Evolutionary conservation across 2,329 filamentous ascomycete genomes (phyloP), one percentile per base, ranked within the genome.

Genomic region (Neofusicoccum ribis): DNA sequence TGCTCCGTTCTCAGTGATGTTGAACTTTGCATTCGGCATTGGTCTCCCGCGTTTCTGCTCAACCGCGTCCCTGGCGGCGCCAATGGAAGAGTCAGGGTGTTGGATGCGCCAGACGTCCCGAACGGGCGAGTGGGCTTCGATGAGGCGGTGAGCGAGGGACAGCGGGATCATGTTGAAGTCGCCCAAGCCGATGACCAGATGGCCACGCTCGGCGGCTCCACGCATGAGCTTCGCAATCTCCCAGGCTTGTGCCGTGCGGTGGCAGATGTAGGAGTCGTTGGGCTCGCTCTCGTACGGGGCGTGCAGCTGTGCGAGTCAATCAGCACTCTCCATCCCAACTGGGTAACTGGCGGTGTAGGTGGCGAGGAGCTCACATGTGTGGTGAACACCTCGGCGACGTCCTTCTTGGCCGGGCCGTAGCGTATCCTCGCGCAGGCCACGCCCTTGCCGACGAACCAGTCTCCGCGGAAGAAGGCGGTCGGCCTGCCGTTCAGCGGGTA

Each of bases 111-210:
- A 99, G 23, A 88, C 88, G 75, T 99, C 95, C 50, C 85, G 85
- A 34, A 96, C 89, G 14, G 89, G 89, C 9, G 89, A 88, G 73
- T 93, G 89, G 3, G 88, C 87, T 65, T 90, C 91, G 70, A 99
- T 89, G 69, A 98, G 84, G 63, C 88, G 86, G 79, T 98, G 92
- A 37, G 91, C 89, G 67, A 97, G 86, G 31, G 92, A 96, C 46
- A 90, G 79, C 0, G 95, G 95, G n/a, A 92, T 82, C 90, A 97
- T 96, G 80, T 98, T 98, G 81, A 98, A 97, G 80, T 98, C 95
- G 31, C 95, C 95, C 63, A 97, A 81, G 5, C 89, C 93, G 49
- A 98, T 82, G 60, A 93, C 93, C 36, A 98, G 83, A 75, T 94
- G 91, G 6, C 93, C 92, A 14, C 90, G 84, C 70, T 93, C 90